Percentiles rank a stretch among this genome's conserved stretches.
phyloP scores from a whole-genome alignment of 495 filamentous ascomycete species.

The Rusavskia elegans region DNA sequence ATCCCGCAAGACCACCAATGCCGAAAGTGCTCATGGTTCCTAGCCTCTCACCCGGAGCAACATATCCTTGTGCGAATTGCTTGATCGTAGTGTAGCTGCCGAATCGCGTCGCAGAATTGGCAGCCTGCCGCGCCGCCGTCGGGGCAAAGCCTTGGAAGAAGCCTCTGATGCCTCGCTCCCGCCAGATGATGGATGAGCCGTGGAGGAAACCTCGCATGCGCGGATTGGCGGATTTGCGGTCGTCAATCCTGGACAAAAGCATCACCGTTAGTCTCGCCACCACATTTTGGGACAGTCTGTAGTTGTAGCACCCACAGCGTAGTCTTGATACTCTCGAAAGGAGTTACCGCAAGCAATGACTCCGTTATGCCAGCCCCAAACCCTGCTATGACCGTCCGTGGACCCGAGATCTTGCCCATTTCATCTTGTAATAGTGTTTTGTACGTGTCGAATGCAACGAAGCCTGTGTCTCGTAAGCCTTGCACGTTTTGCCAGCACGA shows the following conservation, averaged over 20 bases:
- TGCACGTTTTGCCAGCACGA: slow-evolving; percentile 1
- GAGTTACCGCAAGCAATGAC: slow-evolving; percentile 83
- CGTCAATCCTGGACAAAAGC: slow-evolving; percentile 54
- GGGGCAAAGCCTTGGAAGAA: slow-evolving; percentile 97
- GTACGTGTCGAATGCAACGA: slow-evolving; percentile 91
- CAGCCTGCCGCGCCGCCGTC: slow-evolving; percentile 85
- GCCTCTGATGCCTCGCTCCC: slow-evolving; percentile 73
- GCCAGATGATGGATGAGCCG: slow-evolving; percentile 68
- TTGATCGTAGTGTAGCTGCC: slow-evolving; percentile 78
- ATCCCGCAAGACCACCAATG: slow-evolving; percentile 74
- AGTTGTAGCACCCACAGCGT: slow-evolving; percentile 42
- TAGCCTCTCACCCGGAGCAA: slow-evolving; percentile 86
- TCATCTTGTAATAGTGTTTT: slow-evolving; percentile 69
- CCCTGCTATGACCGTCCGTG: slow-evolving; percentile 78
- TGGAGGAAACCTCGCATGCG: slow-evolving; percentile 88
- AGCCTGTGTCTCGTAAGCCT: slow-evolving; percentile 36
- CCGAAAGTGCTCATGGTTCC: slow-evolving; percentile 80
- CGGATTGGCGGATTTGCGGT: slow-evolving; percentile 74
- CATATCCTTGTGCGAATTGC: slow-evolving; percentile 83
- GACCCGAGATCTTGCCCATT: slow-evolving; percentile 78
- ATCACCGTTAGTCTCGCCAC: not conserved
- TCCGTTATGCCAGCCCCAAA: slow-evolving; percentile 93
- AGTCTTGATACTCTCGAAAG: slow-evolving; percentile 97
- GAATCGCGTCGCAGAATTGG: slow-evolving; percentile 83
- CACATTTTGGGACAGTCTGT: not conserved